phyloP scores from a whole-genome alignment of 768 basidiomycete genomes.

The Suillus sp. region DNA sequence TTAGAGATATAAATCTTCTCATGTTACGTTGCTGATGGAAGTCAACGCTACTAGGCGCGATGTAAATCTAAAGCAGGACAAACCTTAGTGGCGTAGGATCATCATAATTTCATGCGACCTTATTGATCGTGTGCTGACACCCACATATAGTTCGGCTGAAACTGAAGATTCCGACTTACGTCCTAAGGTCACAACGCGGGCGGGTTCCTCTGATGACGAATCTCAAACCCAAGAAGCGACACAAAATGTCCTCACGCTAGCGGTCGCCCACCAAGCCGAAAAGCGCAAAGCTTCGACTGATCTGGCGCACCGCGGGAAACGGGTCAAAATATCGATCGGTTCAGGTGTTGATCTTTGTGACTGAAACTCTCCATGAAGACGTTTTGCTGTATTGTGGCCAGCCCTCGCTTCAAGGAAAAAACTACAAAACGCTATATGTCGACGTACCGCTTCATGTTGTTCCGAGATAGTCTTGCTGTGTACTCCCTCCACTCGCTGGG shows the following conservation, averaged over 20 bases:
- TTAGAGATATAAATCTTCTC: conserved; percentile 30
- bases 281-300: conserved; percentile 37
- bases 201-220: conserved; percentile 19
- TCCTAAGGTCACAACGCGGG: conserved; percentile 1
- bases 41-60: neutral
- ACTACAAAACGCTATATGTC: neutral
- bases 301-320: conserved; percentile 44
- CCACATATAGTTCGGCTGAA: conserved; percentile 1
- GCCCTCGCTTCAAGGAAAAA: conserved; percentile 1
- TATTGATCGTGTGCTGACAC: neutral
- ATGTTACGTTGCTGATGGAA: neutral
- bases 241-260: conserved; percentile 28
- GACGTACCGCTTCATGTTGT: neutral
- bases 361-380: conserved; percentile 33
- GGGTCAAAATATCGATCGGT: conserved; percentile 71
- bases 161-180: neutral
- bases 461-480: neutral
- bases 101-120: neutral
- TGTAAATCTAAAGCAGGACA: conserved; percentile 1
- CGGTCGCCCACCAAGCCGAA: conserved; percentile 21
- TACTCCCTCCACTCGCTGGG: neutral
- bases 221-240: conserved; percentile 46
- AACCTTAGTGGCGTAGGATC: conserved; percentile 10
- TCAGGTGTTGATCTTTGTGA: conserved; percentile 75
- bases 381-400: conserved; percentile 12